Percentiles rank a stretch among this genome's conserved stretches.
These are phyloP conservation scores for Myotisia sp. DNA, from an alignment of 2,329 filamentous ascomycete genomes.

Conservation along the genomic window DNA sequence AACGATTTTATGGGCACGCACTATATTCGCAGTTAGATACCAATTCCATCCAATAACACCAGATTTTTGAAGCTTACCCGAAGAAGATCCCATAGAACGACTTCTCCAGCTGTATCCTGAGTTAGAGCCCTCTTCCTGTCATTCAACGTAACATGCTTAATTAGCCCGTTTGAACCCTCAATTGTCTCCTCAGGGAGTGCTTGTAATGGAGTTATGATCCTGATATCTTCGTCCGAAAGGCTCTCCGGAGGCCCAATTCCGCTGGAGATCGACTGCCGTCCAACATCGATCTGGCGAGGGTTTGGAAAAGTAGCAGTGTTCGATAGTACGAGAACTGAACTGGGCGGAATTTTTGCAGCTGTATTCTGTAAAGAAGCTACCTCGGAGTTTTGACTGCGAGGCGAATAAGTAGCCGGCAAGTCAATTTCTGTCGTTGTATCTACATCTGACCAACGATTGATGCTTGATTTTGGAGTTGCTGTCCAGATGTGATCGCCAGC, in stretches of 20 bases:
- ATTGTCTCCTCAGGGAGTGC: constrained; percentile 64
- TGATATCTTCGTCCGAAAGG: constrained; percentile 36
- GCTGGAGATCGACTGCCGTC: constrained; percentile 22
- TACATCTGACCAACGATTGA: constrained; percentile 81
- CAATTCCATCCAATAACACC: neutral
- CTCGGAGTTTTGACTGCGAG: constrained; percentile 28
- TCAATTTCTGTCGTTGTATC: constrained; percentile 62
- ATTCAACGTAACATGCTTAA: constrained; percentile 85
- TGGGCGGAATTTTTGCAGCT: constrained; percentile 50
- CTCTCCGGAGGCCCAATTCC: constrained; percentile 9
- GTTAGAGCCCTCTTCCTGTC: constrained; percentile 81
- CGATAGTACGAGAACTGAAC: constrained; percentile 67
- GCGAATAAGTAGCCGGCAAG: constrained; percentile 37
- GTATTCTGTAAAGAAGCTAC: constrained; percentile 12
- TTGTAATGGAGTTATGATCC: constrained; percentile 48
- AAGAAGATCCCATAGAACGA: constrained; percentile 86
- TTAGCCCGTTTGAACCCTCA: constrained; percentile 85
- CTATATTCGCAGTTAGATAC: constrained; percentile 32
- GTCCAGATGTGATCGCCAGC: constrained; percentile 76
- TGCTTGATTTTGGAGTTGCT: constrained; percentile 75
- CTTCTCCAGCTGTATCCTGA: constrained; percentile 85
- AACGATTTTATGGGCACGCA: constrained; percentile 83
- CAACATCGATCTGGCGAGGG: constrained; percentile 42
- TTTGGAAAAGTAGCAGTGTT: constrained; percentile 66
- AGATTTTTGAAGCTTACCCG: constrained; percentile 41